Base-by-base conservation (phyloP, 305 asterid species). In the Solanum hybrid region DNA sequence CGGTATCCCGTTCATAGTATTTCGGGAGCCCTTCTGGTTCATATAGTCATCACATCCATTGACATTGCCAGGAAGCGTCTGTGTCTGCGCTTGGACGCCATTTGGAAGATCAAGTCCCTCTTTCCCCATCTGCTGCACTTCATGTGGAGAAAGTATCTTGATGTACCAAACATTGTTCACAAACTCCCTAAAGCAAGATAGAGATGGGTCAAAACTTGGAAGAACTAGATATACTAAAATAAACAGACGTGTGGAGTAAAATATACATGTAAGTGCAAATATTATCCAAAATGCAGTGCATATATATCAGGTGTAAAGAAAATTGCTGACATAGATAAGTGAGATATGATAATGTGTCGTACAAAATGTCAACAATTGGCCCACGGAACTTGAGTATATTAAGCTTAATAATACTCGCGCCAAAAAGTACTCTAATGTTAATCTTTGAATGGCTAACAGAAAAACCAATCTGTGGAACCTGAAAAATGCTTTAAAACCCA, bases 41-140 rank as follows among this genome's bases (percentile, higher is more conserved):
- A 87, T 87, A 86, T 94, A 95, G 34, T 93, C 95, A 46, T 95
- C 96, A n/a, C 94, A 93, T 89, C 90, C 92, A 67, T 90, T 92
- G 92, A 91, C 94, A 90, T 87, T 89, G 80, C 91, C 85, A 1
- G 95, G 92, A 91, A 93, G 94, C 88, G 93, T 92, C 10, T 91
- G 94, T 82, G 93, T 92, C 8, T 91, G 92, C 14, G 91, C 51
- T 61, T 92, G 91, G 93, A 71, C 93, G 8, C 95, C 91, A 89
- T 93, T 93, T 18, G 97, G 96, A 91, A 94, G 98, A 89, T 92
- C 92, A 46, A 94, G 94, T 42, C 98, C 97, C 14, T 95, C 96
- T 93, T 94, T 96, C 86, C 96, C 98, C 98, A 96, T 95, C 90
- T 97, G 99, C 86, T 96, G 99, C 95, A 96, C 99, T 92, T 97